These are phyloP conservation scores for Pythium sp. DNA, from an alignment of 352 stramenopile genomes.

Conservation along the genomic window DNA sequence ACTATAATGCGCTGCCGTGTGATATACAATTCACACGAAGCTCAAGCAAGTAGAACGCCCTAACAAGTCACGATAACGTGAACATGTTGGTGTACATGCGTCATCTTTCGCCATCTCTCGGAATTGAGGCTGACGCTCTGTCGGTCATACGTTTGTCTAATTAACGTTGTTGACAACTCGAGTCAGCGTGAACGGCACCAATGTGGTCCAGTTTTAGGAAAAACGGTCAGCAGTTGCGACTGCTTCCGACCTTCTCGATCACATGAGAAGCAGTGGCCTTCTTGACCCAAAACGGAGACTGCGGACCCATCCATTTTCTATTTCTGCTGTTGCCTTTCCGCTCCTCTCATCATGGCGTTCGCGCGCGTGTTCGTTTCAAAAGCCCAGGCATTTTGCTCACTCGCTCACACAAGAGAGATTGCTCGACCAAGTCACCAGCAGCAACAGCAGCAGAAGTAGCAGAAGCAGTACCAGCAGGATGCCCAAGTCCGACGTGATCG, in stretches of 20 bases:
- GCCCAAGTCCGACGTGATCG: conserved; percentile 51
- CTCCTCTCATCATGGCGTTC: background rate
- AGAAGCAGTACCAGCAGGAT: conserved; percentile 19
- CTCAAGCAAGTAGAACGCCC: too few relatives aligned
- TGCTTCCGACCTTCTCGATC: too few relatives aligned
- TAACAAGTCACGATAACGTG: background rate
- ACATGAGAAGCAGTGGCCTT: too few relatives aligned
- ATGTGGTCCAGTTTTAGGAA: too few relatives aligned
- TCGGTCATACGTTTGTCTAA: too few relatives aligned
- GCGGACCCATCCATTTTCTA: background rate
- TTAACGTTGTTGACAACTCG: too few relatives aligned
- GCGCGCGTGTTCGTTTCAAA: background rate
- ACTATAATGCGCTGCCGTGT: too few relatives aligned
- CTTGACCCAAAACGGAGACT: background rate
- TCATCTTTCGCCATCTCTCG: too few relatives aligned
- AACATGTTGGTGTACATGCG: too few relatives aligned
- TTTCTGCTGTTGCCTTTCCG: background rate
- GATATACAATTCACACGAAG: too few relatives aligned
- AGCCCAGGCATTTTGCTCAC: background rate
- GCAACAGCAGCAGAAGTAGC: background rate
- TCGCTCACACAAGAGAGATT: background rate
- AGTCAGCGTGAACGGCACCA: too few relatives aligned
- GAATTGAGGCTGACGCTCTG: too few relatives aligned
- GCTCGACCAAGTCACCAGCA: background rate
- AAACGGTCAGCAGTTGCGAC: background rate